Conservation (phyloP, 2,329 filamentous ascomycete genomes). For the Botryotinia convoluta region DNA sequence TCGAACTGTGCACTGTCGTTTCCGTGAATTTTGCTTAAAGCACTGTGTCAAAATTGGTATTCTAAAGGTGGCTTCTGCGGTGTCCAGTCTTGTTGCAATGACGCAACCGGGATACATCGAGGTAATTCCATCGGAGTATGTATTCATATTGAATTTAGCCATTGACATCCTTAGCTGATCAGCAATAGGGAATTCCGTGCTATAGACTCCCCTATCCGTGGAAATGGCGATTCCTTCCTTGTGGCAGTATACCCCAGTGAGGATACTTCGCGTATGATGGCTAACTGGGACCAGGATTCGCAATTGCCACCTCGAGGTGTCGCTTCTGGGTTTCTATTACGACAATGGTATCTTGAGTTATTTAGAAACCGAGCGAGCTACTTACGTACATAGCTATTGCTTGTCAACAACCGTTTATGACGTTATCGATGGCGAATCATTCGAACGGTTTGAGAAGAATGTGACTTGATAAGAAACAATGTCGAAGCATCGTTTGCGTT, state of each 20-base stretch:
- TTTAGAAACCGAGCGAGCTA: background rate
- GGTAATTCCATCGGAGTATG: too few relatives aligned
- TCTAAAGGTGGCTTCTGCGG: too few relatives aligned
- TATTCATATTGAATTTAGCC: too few relatives aligned
- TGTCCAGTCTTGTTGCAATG: too few relatives aligned
- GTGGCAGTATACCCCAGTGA: background rate
- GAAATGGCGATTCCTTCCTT: background rate
- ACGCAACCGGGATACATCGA: too few relatives aligned
- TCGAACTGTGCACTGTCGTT: too few relatives aligned
- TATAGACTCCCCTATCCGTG: background rate
- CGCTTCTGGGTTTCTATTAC: background rate
- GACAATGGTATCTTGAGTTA: background rate
- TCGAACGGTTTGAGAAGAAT: background rate
- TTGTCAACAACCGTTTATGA: background rate
- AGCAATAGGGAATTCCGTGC: background rate
- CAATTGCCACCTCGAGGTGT: rapidly evolving
- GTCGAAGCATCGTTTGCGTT: rapidly evolving
- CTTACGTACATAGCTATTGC: background rate
- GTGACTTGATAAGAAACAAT: background rate
- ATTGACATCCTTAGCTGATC: too few relatives aligned
- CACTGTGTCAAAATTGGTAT: too few relatives aligned
- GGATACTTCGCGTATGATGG: background rate
- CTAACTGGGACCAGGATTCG: background rate
- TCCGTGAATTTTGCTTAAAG: too few relatives aligned
- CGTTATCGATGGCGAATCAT: background rate